phyloP scores from a whole-genome alignment of 352 stramenopile genomes.

The Pythium sp. region DNA sequence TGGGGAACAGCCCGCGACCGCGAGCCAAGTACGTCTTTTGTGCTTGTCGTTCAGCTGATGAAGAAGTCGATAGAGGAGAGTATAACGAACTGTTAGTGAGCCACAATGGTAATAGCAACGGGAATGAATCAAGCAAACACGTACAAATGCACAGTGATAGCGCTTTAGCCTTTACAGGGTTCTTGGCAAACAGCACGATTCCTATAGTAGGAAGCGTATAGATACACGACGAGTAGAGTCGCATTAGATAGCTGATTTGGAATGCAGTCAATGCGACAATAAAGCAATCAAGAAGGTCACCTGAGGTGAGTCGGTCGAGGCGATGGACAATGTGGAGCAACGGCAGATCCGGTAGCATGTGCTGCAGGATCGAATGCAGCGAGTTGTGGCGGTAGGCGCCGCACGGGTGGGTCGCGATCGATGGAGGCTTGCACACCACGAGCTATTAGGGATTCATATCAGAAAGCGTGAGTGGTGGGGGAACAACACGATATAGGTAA shows the following conservation, averaged over 20 bases:
- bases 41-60: slow-evolving; percentile 66
- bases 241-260: too few species aligned
- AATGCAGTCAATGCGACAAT: too few species aligned
- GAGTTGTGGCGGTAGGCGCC: slow-evolving; percentile 95
- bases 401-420: slow-evolving; percentile 93
- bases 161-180: slow-evolving; percentile 58
- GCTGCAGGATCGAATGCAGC: slow-evolving; percentile 80
- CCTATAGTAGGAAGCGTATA: slow-evolving; percentile 23
- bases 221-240: too few species aligned
- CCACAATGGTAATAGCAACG: neutral
- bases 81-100: neutral
- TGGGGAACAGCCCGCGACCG: slow-evolving; percentile 88
- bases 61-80: neutral
- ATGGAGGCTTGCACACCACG: slow-evolving; percentile 88
- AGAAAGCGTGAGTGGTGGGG: neutral
- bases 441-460: slow-evolving; percentile 31
- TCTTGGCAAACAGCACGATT: slow-evolving; percentile 86
- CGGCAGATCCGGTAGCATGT: slow-evolving; percentile 63
- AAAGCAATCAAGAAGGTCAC: slow-evolving; percentile 19
- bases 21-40: slow-evolving; percentile 96
- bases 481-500: neutral
- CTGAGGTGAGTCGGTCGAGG: slow-evolving; percentile 95
- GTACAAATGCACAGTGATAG: slow-evolving; percentile 74
- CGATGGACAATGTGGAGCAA: slow-evolving; percentile 92
- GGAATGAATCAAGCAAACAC: neutral